Evolutionary conservation across 495 filamentous ascomycete genomes (phyloP).

Genomic region (Pyrenula massariospora): DNA sequence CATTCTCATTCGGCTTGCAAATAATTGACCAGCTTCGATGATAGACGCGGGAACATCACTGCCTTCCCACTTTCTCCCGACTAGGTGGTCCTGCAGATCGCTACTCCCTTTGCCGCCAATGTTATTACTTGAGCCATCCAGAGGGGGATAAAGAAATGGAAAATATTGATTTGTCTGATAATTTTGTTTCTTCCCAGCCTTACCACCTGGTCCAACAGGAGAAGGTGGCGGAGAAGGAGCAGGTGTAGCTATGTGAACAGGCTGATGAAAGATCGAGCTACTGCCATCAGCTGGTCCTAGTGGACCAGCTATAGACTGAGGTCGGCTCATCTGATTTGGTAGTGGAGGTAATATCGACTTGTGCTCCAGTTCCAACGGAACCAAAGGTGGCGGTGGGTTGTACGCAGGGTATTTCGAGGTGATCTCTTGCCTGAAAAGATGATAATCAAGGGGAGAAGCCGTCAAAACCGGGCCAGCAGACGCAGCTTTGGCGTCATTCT

Average conservation of each 20-base stretch:
- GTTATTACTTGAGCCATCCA: slow-evolving; percentile 70
- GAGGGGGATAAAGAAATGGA: slow-evolving; percentile 89
- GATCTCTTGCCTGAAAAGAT: slow-evolving; percentile 91
- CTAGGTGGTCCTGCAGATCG: slow-evolving; percentile 60
- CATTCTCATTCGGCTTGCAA: slow-evolving; percentile 79
- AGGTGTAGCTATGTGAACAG: slow-evolving; percentile 94
- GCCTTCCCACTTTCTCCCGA: slow-evolving; percentile 77
- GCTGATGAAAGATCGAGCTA: slow-evolving; percentile 84
- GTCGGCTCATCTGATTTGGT: slow-evolving; percentile 55
- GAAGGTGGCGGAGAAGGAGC: slow-evolving; percentile 95
- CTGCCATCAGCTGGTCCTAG: slow-evolving; percentile 31
- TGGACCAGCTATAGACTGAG: slow-evolving; percentile 24
- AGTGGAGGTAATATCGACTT: slow-evolving; percentile 83
- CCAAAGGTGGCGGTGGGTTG: slow-evolving; percentile 68
- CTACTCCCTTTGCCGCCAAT: slow-evolving; percentile 78
- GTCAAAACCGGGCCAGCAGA: slow-evolving; percentile 51
- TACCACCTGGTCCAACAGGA: slow-evolving; percentile 74
- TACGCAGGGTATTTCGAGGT: slow-evolving; percentile 98
- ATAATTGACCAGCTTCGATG: slow-evolving; percentile 87
- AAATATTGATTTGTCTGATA: slow-evolving; percentile 99
- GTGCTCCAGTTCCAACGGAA: slow-evolving; percentile 81
- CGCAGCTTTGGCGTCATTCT: slow-evolving; percentile 19
- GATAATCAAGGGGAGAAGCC: slow-evolving; percentile 90
- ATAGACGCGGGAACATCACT: slow-evolving; percentile 87
- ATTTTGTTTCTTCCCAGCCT: slow-evolving; percentile 95